Conservation (phyloP, 2,329 filamentous ascomycete genomes). For the Fusarium globosum region DNA sequence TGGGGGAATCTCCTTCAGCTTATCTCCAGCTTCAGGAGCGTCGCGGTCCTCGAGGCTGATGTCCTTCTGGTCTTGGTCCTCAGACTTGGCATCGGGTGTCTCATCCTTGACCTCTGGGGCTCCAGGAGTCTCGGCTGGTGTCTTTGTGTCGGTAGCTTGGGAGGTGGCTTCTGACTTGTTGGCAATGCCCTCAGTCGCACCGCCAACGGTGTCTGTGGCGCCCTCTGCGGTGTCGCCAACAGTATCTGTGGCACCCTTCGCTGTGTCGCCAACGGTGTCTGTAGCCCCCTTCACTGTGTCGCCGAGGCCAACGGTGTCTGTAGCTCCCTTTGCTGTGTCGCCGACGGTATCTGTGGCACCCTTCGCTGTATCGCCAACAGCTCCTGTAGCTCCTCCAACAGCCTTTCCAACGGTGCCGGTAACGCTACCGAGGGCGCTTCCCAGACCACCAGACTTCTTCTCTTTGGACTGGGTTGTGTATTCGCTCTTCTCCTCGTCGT, state of each 20-base stretch:
- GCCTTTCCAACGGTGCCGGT: conserved; percentile 20
- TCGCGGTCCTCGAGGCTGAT: conserved; percentile 38
- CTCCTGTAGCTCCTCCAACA: conserved; percentile 6
- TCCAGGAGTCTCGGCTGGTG: conserved; percentile 34
- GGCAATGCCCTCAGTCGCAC: conserved; percentile 37
- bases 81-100: conserved; percentile 20
- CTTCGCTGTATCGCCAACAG: conserved; percentile 26
- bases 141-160: conserved; percentile 26
- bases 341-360: conserved; percentile 11
- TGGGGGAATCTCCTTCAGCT: conserved; percentile 31
- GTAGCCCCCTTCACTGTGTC: conserved; percentile 2
- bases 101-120: conserved; percentile 24
- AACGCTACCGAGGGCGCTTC: conserved; percentile 25
- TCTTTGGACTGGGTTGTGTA: conserved; percentile 53
- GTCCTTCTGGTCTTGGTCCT: conserved; percentile 18
- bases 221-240: conserved; percentile 13
- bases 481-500: conserved; percentile 50
- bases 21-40: conserved; percentile 26
- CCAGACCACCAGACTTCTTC: conserved; percentile 47
- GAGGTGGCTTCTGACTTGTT: conserved; percentile 30
- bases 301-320: conserved; percentile 3
- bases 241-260: conserved; percentile 8
- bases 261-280: conserved; percentile 15
- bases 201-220: conserved; percentile 14
- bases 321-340: conserved; percentile 1